Conservation (phyloP, 2,329 filamentous ascomycete genomes). For the Cordyceps javanica region DNA sequence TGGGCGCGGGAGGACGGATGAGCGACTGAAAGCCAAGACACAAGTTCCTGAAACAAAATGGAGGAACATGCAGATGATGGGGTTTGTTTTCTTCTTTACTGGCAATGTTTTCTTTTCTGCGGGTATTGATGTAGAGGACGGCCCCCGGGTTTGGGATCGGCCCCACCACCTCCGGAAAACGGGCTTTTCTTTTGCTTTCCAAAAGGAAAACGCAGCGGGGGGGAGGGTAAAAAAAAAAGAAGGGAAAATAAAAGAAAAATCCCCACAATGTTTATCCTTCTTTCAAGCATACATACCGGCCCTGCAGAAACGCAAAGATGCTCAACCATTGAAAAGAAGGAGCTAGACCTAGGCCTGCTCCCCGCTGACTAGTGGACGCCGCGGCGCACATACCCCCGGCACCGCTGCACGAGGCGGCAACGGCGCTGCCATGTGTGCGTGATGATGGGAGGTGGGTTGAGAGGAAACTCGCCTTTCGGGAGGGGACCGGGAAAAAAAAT, state of each 20-base stretch:
- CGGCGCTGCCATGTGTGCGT: background rate
- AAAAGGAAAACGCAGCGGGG: no score
- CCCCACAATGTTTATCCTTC: no score
- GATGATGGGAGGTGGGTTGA: no score
- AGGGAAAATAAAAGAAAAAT: no score
- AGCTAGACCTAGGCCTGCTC: background rate
- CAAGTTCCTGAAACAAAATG: background rate
- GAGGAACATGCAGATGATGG: background rate
- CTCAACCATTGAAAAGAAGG: background rate
- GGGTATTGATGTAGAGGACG: background rate
- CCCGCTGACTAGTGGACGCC: background rate
- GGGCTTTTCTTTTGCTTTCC: background rate
- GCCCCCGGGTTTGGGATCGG: background rate
- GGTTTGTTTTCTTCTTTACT: background rate
- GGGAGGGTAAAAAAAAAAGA: no score
- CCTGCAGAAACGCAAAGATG: no score
- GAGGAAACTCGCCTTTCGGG: no score
- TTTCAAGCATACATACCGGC: no score
- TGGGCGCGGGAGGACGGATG: background rate
- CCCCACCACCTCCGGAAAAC: slow-evolving; percentile 4
- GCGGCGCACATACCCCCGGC: background rate
- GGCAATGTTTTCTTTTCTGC: background rate
- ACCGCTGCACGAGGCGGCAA: background rate
- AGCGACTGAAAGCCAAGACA: background rate
- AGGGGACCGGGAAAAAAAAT: background rate